Evolutionary conservation across 1,139 yeast species (phyloP).

Genomic region (Arxiozyma telluris): DNA sequence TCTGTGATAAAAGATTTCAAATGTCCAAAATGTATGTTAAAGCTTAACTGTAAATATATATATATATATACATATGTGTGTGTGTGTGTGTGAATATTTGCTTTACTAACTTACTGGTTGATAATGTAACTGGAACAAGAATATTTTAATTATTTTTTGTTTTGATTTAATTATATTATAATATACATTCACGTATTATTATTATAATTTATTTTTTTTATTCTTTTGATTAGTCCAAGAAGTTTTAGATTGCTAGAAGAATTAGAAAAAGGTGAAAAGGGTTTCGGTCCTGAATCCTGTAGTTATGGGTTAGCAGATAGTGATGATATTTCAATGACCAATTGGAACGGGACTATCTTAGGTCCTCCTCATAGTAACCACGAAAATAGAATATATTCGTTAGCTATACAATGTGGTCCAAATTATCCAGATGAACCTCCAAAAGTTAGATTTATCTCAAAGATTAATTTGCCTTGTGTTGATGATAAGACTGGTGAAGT

Average conservation of each 20-base stretch:
- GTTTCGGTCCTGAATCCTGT: constrained; percentile 92
- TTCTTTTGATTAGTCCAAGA: constrained; percentile 62
- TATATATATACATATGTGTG: background rate
- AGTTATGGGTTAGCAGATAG: constrained; percentile 85
- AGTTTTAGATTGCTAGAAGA: constrained; percentile 91
- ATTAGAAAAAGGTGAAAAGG: constrained; percentile 96
- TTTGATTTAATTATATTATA: too few relatives aligned
- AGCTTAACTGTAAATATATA: too few relatives aligned
- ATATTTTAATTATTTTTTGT: too few relatives aligned
- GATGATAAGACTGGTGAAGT: constrained; percentile 59
- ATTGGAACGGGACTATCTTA: constrained; percentile 92
- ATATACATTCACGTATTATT: background rate
- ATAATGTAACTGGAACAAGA: background rate
- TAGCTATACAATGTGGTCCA: constrained; percentile 73
- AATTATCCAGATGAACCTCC: constrained; percentile 90
- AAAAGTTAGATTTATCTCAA: constrained; percentile 63
- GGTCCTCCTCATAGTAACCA: constrained; percentile 96
- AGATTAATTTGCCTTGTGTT: constrained; percentile 87
- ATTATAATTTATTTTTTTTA: background rate
- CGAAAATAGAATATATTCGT: constrained; percentile 85
- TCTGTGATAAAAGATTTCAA: background rate
- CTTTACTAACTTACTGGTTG: background rate
- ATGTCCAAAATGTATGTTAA: constrained; percentile 37
- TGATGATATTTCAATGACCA: constrained; percentile 84
- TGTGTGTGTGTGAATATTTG: background rate